A percentile compares a stretch with the other conserved stretches of the same genome.
Conservation (phyloP, 2,329 filamentous ascomycete species). For the Lomentospora prolificans region DNA sequence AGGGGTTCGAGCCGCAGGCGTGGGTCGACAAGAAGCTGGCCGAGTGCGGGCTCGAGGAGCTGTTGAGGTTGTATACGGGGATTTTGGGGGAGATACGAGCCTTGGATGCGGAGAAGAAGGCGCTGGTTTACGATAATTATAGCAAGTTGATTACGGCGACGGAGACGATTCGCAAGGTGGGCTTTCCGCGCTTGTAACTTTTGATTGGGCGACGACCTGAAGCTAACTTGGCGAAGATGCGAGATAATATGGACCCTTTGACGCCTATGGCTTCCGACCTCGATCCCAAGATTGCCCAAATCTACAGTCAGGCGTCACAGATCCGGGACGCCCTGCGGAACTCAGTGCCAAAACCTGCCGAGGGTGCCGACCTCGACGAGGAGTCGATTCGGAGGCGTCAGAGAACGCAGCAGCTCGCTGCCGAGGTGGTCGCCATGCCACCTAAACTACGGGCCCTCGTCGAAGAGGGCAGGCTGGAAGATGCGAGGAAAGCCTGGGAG, state of each 20-base stretch:
- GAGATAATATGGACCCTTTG: constrained; percentile 69
- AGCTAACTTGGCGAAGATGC: constrained; percentile 42
- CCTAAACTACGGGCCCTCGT: constrained; percentile 48
- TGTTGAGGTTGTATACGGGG: constrained; percentile 60
- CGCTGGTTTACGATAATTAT: constrained; percentile 96
- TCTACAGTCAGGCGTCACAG: constrained; percentile 51
- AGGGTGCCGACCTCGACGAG: constrained; percentile 21
- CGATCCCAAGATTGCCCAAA: constrained; percentile 63
- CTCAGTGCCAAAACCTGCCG: constrained; percentile 36
- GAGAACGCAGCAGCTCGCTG: constrained; percentile 45
- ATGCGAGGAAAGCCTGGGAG: constrained; percentile 49
- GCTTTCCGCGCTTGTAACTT: constrained; percentile 9
- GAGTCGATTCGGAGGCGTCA: constrained; percentile 17
- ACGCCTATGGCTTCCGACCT: constrained; percentile 65
- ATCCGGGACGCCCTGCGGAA: constrained; percentile 43
- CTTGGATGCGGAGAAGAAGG: constrained; percentile 92
- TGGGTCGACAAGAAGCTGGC: constrained; percentile 55
- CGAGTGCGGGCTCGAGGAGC: constrained; percentile 54
- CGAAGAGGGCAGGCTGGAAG: constrained; percentile 46
- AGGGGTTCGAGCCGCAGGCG: constrained; percentile 61
- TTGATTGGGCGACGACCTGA: background rate
- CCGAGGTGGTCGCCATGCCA: constrained; percentile 53
- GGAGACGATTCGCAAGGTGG: constrained; percentile 77
- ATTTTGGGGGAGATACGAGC: constrained; percentile 75
- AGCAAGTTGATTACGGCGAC: constrained; percentile 94